Percentiles rank a stretch among this genome's conserved stretches.
These are phyloP conservation scores for Pseudogymnoascus sp. DNA, from an alignment of 2,329 filamentous ascomycete species.

Conservation along the genomic window DNA sequence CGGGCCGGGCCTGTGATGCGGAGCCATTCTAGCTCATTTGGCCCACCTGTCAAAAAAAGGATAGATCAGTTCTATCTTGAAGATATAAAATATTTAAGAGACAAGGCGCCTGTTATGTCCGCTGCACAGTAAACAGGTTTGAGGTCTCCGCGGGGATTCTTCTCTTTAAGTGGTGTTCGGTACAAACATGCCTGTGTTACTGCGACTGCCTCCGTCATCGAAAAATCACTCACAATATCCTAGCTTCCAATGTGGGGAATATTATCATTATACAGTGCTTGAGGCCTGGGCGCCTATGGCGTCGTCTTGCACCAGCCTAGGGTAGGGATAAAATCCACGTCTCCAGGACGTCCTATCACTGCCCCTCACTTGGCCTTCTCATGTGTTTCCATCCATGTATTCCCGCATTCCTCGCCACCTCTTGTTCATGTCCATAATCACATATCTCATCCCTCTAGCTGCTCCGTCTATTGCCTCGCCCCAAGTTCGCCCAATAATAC, in stretches of 20 bases:
- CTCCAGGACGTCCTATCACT: constrained; percentile 1
- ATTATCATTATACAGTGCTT: constrained; percentile 4
- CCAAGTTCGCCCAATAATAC: not conserved
- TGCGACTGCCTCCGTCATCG: not conserved
- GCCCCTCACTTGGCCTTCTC: not conserved
- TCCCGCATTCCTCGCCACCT: not conserved
- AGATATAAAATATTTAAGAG: not conserved
- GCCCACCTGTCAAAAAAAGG: not conserved
- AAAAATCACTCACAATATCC: not conserved
- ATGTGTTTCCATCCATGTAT: constrained; percentile 1
- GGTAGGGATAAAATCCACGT: not conserved
- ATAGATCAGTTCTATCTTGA: not conserved
- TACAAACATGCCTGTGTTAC: not conserved
- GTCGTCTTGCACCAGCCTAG: not conserved
- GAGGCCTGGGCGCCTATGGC: not conserved
- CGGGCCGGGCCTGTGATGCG: not conserved
- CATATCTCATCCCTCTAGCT: not conserved
- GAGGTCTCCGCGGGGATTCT: not conserved
- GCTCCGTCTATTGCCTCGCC: not conserved
- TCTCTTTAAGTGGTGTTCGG: not conserved
- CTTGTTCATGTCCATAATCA: not conserved
- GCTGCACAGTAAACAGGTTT: not conserved
- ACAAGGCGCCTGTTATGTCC: not conserved
- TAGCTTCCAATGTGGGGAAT: not conserved
- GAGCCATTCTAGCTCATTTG: not conserved